phyloP scores from a whole-genome alignment of 1,139 yeast species.

The Yamadazyma siamensis region DNA sequence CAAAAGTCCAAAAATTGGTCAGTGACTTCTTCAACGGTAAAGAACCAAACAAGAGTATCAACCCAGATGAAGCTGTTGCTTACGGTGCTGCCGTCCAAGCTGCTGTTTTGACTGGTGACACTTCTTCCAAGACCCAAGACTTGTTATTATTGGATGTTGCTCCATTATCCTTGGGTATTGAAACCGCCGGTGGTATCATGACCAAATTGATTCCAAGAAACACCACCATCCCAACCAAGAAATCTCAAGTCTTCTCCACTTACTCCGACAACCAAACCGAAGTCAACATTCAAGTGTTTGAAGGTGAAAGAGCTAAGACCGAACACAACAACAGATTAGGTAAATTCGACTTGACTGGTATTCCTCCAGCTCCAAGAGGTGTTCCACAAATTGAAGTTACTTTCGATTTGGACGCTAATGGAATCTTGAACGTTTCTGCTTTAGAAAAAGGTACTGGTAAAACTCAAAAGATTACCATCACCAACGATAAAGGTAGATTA shows the following conservation, averaged over 20 bases:
- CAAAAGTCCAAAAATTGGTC: constrained; percentile 95
- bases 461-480: constrained; percentile 48
- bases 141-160: constrained; percentile 96
- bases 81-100: constrained; percentile 99
- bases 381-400: constrained; percentile 99
- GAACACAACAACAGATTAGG: constrained; percentile 98
- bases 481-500: constrained; percentile 52
- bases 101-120: constrained; percentile 97
- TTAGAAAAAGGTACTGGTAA: constrained; percentile 93
- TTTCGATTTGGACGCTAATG: constrained; percentile 99
- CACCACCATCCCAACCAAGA: constrained; percentile 99
- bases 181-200: constrained; percentile 98
- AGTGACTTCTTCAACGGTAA: constrained; percentile 98
- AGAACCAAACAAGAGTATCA: constrained; percentile 92
- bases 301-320: constrained; percentile 99
- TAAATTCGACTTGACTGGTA: constrained; percentile 98
- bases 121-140: constrained; percentile 96
- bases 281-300: constrained; percentile 99
- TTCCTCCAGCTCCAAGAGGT: constrained; percentile 99
- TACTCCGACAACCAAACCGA: constrained; percentile 99
- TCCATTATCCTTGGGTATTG: constrained; percentile 99
- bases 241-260: constrained; percentile 99
- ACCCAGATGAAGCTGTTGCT: constrained; percentile 99
- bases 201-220: constrained; percentile 99
- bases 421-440: constrained; percentile 95